Evolutionary conservation across 768 basidiomycete species (phyloP).

Genomic region (Kwoniella dendrophila): DNA sequence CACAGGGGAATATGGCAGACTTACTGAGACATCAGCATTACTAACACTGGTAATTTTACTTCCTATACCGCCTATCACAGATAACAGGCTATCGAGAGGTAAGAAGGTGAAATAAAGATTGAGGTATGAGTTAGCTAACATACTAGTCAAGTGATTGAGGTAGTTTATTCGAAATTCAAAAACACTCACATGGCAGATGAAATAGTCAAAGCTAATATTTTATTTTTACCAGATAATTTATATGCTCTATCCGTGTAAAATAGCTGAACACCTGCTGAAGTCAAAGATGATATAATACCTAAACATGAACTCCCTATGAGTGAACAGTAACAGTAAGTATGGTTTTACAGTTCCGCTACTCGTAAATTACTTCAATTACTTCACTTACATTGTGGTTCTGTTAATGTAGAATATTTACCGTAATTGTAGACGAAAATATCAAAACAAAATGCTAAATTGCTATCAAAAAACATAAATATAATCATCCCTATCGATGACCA

Average conservation of each 20-base stretch:
- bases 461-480: background rate
- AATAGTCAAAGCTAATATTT: background rate
- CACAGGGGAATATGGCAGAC: no score
- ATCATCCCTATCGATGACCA: no score
- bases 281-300: background rate
- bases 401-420: background rate
- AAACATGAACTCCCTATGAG: conserved; percentile 4
- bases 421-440: background rate
- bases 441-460: conserved; percentile 1
- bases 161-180: no score
- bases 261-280: conserved; percentile 8
- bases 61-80: conserved; percentile 3
- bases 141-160: no score
- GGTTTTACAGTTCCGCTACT: no score
- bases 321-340: no score
- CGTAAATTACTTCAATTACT: no score
- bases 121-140: no score
- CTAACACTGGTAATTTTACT: background rate
- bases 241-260: conserved; percentile 3
- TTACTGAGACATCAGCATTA: background rate
- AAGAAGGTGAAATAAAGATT: no score
- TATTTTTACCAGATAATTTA: conserved; percentile 9
- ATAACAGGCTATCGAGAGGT: background rate
- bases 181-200: background rate
- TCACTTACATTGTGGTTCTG: background rate